Evolutionary conservation across 345 rosid genomes (phyloP).

Genomic region (Kernera saxatilis): DNA sequence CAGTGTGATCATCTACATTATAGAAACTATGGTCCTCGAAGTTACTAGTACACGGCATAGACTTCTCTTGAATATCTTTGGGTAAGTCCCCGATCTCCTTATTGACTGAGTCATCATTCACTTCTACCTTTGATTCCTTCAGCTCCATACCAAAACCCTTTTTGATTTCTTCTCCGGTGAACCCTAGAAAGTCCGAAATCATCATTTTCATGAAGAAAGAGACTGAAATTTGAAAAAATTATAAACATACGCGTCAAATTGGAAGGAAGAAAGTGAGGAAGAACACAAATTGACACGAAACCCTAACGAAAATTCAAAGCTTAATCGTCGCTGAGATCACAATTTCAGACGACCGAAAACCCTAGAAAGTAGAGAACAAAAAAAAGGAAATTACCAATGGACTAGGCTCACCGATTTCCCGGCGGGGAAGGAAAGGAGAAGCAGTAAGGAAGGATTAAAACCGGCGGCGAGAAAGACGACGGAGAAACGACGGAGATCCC

Average conservation of each 20-base stretch:
- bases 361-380: background rate
- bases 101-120: slow-evolving; percentile 17
- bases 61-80: slow-evolving; percentile 30
- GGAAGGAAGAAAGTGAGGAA: background rate
- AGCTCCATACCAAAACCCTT: slow-evolving; percentile 26
- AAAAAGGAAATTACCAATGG: background rate
- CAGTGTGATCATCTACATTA: slow-evolving; percentile 20
- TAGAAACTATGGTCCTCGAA: slow-evolving; percentile 35
- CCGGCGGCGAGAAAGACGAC: slow-evolving; percentile 5
- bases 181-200: background rate
- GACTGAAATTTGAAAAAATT: background rate
- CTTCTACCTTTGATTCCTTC: slow-evolving; percentile 22
- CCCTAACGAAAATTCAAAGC: background rate
- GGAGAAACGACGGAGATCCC: slow-evolving; percentile 24
- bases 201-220: background rate
- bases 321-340: background rate
- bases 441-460: background rate
- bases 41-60: slow-evolving; percentile 36
- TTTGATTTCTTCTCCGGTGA: background rate
- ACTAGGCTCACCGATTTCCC: background rate
- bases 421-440: background rate
- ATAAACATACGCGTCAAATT: background rate
- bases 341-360: slow-evolving; percentile 9
- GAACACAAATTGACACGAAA: background rate
- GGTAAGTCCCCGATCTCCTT: slow-evolving; percentile 25